Evolutionary conservation across 1,139 yeast species (phyloP).

Genomic region (Candida freyschussii): DNA sequence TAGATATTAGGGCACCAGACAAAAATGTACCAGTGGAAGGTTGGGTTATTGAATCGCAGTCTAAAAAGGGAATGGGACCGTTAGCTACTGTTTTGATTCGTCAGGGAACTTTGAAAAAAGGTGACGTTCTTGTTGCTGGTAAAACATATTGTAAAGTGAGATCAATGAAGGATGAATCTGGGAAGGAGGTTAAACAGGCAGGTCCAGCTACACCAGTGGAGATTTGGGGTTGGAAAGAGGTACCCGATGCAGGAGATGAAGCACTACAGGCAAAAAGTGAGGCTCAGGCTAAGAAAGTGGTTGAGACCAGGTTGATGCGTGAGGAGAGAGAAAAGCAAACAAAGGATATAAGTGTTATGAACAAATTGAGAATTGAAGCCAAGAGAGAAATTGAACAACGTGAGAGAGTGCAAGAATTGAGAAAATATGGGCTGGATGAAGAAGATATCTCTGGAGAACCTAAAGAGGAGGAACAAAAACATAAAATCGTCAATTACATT

Average conservation of each 20-base stretch:
- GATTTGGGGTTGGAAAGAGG: conserved; percentile 89
- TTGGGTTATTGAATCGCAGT: conserved; percentile 83
- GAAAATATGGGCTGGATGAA: conserved; percentile 49
- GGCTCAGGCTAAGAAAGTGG: conserved; percentile 68
- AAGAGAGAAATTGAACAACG: conserved; percentile 39
- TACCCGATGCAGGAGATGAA: conserved; percentile 90
- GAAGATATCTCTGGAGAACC: conserved; percentile 27
- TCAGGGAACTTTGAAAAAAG: conserved; percentile 70
- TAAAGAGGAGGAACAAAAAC: conserved; percentile 23
- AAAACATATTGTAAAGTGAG: conserved; percentile 80
- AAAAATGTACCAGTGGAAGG: conserved; percentile 63
- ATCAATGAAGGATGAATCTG: conserved; percentile 73
- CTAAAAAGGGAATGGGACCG: conserved; percentile 79
- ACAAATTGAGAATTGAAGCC: conserved; percentile 44
- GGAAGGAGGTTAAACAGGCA: conserved; percentile 59
- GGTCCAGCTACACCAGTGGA: conserved; percentile 91
- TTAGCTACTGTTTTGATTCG: conserved; percentile 81
- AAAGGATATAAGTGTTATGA: conserved; percentile 64
- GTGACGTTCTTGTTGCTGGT: conserved; percentile 77
- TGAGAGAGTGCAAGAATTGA: conserved; percentile 50
- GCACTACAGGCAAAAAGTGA: conserved; percentile 75
- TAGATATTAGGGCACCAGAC: conserved; percentile 59
- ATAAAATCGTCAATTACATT: conserved; percentile 53
- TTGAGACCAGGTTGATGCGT: conserved; percentile 56
- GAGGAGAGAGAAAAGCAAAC: conserved; percentile 56